Conservation (phyloP, 257 asterid species). For the Solanum habrochaites region DNA sequence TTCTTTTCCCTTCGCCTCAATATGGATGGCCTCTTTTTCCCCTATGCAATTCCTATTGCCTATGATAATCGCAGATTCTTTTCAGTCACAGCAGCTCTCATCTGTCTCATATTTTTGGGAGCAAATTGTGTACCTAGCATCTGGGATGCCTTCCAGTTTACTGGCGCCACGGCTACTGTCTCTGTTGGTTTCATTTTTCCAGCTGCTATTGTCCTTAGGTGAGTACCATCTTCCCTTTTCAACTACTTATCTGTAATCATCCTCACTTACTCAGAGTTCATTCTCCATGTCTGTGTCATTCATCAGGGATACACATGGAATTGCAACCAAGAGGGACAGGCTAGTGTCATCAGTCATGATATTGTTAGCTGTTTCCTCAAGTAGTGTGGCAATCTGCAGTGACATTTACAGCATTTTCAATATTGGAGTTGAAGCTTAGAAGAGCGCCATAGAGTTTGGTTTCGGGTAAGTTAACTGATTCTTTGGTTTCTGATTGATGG, state of each 20-base stretch:
- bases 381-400: constrained; percentile 78
- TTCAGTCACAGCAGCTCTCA: constrained; percentile 43
- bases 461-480: not conserved
- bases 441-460: not conserved
- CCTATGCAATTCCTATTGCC: constrained; percentile 49
- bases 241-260: not conserved
- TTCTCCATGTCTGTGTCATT: not conserved
- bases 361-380: constrained; percentile 64
- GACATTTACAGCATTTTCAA: constrained; percentile 54
- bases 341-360: constrained; percentile 63
- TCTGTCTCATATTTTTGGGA: constrained; percentile 60
- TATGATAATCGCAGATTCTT: constrained; percentile 58
- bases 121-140: constrained; percentile 80
- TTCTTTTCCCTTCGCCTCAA: constrained; percentile 82
- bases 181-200: constrained; percentile 79
- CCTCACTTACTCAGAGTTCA: not conserved
- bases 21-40: constrained; percentile 65
- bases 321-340: constrained; percentile 55
- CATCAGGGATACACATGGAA: constrained; percentile 58
- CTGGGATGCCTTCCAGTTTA: constrained; percentile 92
- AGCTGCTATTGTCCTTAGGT: constrained; percentile 74
- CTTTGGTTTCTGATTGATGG: not conserved
- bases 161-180: constrained; percentile 90
- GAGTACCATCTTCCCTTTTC: constrained; percentile 2
- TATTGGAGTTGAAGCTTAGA: constrained; percentile 22